Evolutionary conservation across 2,329 filamentous ascomycete species (phyloP).

Genomic region (Phialophora macrospora): DNA sequence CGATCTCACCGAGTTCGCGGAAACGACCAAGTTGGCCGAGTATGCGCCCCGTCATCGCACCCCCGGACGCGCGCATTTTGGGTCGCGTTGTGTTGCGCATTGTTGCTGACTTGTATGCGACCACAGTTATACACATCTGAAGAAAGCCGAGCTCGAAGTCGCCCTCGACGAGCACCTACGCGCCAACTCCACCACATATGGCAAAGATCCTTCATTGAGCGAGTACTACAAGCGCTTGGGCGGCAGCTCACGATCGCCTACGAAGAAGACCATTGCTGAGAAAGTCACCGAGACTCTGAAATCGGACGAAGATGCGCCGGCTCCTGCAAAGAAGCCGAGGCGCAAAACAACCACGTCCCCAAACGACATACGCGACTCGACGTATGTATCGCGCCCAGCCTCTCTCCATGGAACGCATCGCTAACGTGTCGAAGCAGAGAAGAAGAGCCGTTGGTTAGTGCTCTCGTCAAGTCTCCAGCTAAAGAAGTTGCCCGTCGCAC

Average conservation of each 20-base stretch:
- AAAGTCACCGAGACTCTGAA: conserved; percentile 48
- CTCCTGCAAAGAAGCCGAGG: conserved; percentile 41
- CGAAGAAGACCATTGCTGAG: conserved; percentile 55
- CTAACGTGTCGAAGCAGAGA: conserved; percentile 30
- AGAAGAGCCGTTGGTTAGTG: conserved; percentile 29
- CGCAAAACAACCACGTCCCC: conserved; percentile 41
- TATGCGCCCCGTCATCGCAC: conserved; percentile 54
- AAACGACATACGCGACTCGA: conserved; percentile 36
- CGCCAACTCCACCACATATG: conserved; percentile 69
- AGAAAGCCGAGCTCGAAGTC: conserved; percentile 61
- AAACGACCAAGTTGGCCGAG: conserved; percentile 62
- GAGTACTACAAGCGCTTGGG: conserved; percentile 77
- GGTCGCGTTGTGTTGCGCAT: conserved; percentile 23
- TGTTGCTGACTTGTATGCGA: conserved; percentile 37
- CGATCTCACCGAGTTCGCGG: conserved; percentile 75
- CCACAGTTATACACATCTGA: conserved; percentile 35
- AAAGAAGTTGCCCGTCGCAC: conserved; percentile 47
- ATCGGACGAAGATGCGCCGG: conserved; percentile 46
- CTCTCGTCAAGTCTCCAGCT: conserved; percentile 41
- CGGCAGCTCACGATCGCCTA: conserved; percentile 60
- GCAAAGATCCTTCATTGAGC: conserved; percentile 66
- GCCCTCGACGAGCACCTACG: conserved; percentile 75
- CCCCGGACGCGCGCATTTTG: conserved; percentile 27
- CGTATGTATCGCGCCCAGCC: conserved; percentile 42
- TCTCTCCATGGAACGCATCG: conserved; percentile 33